phyloP scores from a whole-genome alignment of 768 basidiomycete species.

The Serendipita sp. region DNA sequence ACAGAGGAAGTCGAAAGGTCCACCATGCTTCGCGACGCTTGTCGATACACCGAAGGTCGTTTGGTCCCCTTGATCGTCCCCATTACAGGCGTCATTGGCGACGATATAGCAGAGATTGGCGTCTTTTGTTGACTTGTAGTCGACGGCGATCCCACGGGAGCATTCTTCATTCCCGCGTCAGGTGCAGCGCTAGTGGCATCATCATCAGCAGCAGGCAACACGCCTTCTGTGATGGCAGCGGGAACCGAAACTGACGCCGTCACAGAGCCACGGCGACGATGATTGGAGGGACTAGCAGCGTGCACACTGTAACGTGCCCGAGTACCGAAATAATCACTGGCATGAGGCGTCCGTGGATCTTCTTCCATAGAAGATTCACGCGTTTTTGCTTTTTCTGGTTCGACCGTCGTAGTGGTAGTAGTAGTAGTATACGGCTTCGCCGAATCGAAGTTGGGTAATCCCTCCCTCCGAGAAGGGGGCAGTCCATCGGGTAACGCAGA shows the following conservation, averaged over 20 bases:
- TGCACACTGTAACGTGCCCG: neutral
- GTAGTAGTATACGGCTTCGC: neutral
- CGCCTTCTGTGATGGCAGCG: neutral
- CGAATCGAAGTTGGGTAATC: neutral
- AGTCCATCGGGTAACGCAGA: neutral
- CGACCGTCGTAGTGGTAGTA: neutral
- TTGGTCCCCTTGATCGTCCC: constrained; percentile 8
- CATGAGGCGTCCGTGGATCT: too few relatives aligned
- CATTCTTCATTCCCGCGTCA: neutral
- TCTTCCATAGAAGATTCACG: too few relatives aligned
- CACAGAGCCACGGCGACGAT: neutral
- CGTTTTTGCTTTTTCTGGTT: neutral
- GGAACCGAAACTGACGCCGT: neutral
- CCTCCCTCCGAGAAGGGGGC: neutral
- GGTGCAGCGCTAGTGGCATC: too few relatives aligned
- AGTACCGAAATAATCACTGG: neutral
- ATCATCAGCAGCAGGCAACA: neutral
- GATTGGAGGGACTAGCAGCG: neutral
- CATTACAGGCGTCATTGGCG: neutral
- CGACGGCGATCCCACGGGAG: neutral
- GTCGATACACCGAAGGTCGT: constrained; percentile 35
- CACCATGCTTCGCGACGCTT: constrained; percentile 47
- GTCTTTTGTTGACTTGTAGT: neutral
- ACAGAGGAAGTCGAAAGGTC: constrained; percentile 23
- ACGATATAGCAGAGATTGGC: neutral